phyloP scores from a whole-genome alignment of 1,139 yeast species.

The Blastobotrys illinoisensis region DNA sequence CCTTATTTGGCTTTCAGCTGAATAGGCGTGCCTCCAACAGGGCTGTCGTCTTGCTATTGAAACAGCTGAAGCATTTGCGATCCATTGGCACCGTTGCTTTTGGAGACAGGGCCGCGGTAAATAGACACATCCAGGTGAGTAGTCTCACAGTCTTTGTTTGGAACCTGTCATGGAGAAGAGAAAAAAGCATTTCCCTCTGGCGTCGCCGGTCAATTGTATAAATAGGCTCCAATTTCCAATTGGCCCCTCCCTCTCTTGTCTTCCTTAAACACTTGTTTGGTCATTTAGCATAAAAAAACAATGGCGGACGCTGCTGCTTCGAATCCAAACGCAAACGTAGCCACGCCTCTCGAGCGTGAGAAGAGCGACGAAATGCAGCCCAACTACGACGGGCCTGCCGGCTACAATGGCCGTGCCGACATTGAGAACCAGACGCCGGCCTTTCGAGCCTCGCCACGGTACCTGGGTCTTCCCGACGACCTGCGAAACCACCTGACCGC shows the following conservation, averaged over 20 bases:
- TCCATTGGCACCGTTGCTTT: background rate
- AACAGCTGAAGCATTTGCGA: background rate
- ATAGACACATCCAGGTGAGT: background rate
- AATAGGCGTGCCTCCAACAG: background rate
- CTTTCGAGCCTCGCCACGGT: background rate
- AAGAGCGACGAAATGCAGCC: background rate
- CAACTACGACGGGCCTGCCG: background rate
- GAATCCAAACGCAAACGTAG: background rate
- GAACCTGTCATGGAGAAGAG: background rate
- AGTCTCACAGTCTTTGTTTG: background rate
- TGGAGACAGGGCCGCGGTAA: background rate
- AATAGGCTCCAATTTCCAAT: background rate
- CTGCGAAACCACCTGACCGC: constrained; percentile 50
- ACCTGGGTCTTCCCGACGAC: constrained; percentile 37
- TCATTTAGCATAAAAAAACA: background rate
- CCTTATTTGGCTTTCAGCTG: background rate
- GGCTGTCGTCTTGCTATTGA: background rate
- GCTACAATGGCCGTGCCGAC: background rate
- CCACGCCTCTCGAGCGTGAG: background rate
- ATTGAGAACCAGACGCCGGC: background rate
- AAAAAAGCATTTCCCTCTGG: background rate
- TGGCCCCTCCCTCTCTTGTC: background rate
- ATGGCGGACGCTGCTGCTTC: background rate
- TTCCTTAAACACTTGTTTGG: background rate
- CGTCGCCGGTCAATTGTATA: background rate